Percentiles rank a stretch among this genome's conserved stretches.
These are phyloP conservation scores for Globisporangium cylindrosporum DNA, from an alignment of 352 stramenopile genomes.

Conservation along the genomic window DNA sequence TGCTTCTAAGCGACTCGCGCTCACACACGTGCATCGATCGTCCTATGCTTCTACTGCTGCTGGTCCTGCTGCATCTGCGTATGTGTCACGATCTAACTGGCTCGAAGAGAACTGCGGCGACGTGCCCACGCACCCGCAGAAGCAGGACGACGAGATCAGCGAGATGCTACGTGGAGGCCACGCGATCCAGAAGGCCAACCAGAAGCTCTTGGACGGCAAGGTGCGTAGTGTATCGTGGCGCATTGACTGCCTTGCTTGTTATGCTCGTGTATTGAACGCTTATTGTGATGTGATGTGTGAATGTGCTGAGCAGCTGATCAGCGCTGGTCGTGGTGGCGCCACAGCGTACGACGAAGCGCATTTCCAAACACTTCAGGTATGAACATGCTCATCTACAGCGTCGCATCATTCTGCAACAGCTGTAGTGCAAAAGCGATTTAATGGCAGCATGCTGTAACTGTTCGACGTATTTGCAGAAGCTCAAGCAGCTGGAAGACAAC, in stretches of 20 bases:
- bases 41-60: background rate
- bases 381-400: background rate
- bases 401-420: background rate
- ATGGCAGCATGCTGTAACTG: too few relatives aligned
- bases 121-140: conserved; percentile 40
- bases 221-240: conserved; percentile 16
- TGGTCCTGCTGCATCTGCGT: background rate
- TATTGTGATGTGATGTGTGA: background rate
- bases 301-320: conserved; percentile 26
- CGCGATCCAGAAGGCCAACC: conserved; percentile 53
- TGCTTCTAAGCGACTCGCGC: background rate
- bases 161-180: conserved; percentile 74
- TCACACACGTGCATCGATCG: background rate
- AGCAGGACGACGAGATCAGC: conserved; percentile 44
- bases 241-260: background rate
- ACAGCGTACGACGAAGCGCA: conserved; percentile 39
- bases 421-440: background rate
- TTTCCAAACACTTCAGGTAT: conserved; percentile 48
- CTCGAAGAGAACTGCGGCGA: conserved; percentile 64
- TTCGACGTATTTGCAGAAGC: conserved; percentile 24
- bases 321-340: conserved; percentile 27
- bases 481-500: conserved; percentile 47
- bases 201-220: conserved; percentile 45
- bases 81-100: conserved; percentile 37
- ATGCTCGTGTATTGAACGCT: background rate